Percentiles rank a stretch among this genome's conserved stretches.
Conservation (phyloP, 2,329 filamentous ascomycete species). For the Cladosporium colombiae region DNA sequence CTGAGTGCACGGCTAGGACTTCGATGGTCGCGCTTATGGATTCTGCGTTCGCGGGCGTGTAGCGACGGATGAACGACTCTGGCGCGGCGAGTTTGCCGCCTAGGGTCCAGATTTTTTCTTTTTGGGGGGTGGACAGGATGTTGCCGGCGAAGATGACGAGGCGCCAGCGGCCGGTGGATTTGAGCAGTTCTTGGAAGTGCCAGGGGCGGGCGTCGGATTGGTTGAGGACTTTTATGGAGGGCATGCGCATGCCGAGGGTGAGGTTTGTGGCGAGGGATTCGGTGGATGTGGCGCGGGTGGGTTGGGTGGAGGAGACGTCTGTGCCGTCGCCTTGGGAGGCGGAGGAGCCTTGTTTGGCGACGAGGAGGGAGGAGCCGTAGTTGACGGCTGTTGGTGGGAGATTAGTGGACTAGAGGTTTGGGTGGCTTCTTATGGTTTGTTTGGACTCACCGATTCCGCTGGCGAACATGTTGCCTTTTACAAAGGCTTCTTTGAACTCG, state of each 20-base stretch:
- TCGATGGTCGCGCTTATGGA: slow-evolving; percentile 48
- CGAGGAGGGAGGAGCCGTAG: slow-evolving; percentile 58
- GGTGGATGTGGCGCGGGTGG: slow-evolving; percentile 1
- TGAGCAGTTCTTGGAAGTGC: slow-evolving; percentile 60
- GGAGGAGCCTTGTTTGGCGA: slow-evolving; percentile 54
- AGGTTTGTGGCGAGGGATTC: slow-evolving; percentile 39
- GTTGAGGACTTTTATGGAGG: slow-evolving; percentile 60
- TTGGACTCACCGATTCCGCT: slow-evolving; percentile 49
- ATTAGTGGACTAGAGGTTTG: neutral
- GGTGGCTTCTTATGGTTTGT: too few relatives aligned
- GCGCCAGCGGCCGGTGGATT: slow-evolving; percentile 60
- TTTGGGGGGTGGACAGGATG: slow-evolving; percentile 48
- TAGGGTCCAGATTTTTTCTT: slow-evolving; percentile 22
- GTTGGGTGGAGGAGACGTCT: slow-evolving; percentile 37
- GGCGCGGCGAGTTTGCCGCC: neutral
- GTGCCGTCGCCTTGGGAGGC: slow-evolving; percentile 51
- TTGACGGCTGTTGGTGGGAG: slow-evolving; percentile 47
- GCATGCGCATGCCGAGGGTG: slow-evolving; percentile 59
- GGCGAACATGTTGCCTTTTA: slow-evolving; percentile 62
- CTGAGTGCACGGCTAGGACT: slow-evolving; percentile 61
- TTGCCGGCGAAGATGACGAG: slow-evolving; percentile 65
- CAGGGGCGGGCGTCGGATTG: slow-evolving; percentile 59
- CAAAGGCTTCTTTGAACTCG: slow-evolving; percentile 62
- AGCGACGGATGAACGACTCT: neutral
- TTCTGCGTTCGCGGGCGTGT: neutral